These are phyloP conservation scores for Kodamaea nitidulidarum DNA, from an alignment of 805 yeast genomes.

Conservation along the genomic window DNA sequence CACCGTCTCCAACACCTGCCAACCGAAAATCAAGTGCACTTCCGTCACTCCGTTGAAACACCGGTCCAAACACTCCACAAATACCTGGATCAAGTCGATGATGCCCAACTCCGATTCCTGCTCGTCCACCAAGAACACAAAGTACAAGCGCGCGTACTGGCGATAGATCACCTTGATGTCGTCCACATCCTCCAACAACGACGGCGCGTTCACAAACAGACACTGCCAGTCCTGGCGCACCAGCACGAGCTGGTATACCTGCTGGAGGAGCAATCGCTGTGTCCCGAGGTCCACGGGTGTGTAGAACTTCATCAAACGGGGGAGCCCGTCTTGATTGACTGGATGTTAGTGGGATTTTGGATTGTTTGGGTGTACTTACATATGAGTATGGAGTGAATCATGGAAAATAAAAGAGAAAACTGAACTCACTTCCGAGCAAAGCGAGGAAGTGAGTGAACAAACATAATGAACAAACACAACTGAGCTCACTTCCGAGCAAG, in stretches of 20 bases:
- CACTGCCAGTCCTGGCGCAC: conserved; percentile 73
- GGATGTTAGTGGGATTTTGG: conserved; percentile 18
- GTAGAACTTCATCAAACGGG: conserved; percentile 86
- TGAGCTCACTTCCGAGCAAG: no score
- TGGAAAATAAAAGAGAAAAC: conserved; percentile 19
- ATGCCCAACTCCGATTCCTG: conserved; percentile 95
- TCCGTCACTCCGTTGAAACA: conserved; percentile 96
- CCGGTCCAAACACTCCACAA: conserved; percentile 89
- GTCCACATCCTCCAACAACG: conserved; percentile 62
- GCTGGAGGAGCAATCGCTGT: conserved; percentile 74
- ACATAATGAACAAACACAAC: no score
- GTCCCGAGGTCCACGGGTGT: conserved; percentile 84
- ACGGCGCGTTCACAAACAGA: conserved; percentile 87
- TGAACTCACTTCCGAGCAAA: no score
- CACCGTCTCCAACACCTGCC: conserved; percentile 94
- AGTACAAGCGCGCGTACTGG: conserved; percentile 92
- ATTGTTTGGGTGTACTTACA: conserved; percentile 43
- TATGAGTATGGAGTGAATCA: conserved; percentile 86
- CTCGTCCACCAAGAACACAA: conserved; percentile 92
- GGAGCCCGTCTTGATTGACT: conserved; percentile 89
- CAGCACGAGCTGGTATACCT: conserved; percentile 74
- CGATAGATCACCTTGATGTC: conserved; percentile 87
- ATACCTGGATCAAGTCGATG: conserved; percentile 89
- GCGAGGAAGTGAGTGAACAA: no score
- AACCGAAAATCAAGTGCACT: conserved; percentile 93